phyloP scores from a whole-genome alignment of 2,329 filamentous ascomycete genomes.

The Laburnicola sp. region DNA sequence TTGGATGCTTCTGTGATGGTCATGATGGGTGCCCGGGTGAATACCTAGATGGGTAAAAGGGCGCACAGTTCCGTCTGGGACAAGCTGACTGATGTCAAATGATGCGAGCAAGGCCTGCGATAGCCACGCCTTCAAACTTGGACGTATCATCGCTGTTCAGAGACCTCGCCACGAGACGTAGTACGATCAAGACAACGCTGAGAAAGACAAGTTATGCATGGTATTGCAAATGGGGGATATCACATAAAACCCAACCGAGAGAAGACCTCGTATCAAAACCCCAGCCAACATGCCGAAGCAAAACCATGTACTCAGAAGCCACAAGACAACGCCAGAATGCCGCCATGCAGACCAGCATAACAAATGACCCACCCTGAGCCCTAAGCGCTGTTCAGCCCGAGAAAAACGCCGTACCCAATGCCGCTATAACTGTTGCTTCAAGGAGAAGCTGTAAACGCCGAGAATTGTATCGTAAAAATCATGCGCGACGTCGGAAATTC shows the following conservation, averaged over 20 bases:
- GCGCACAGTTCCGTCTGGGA: no score
- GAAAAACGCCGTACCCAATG: slow-evolving; percentile 6
- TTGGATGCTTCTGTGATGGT: no score
- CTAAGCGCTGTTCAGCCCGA: neutral
- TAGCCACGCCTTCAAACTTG: no score
- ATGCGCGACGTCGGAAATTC: neutral
- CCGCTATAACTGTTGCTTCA: slow-evolving; percentile 3
- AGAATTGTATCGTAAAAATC: slow-evolving; percentile 1
- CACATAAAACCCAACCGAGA: neutral
- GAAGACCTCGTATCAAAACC: neutral
- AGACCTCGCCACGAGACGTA: no score
- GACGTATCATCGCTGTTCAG: no score
- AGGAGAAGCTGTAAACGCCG: neutral
- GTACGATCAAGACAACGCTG: no score
- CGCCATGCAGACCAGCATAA: neutral
- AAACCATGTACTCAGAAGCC: neutral
- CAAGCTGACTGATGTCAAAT: no score
- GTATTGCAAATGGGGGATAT: neutral
- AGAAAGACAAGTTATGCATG: neutral
- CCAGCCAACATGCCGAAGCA: neutral
- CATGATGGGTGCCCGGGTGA: no score
- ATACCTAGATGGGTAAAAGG: no score
- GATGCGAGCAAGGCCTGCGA: no score
- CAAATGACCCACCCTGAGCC: no score
- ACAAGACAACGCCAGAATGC: neutral